Evolutionary conservation across 371 early-diverging fungal genomes (phyloP), one percentile per base, ranked within the genome.

Genomic region (Circinella umbellata): DNA sequence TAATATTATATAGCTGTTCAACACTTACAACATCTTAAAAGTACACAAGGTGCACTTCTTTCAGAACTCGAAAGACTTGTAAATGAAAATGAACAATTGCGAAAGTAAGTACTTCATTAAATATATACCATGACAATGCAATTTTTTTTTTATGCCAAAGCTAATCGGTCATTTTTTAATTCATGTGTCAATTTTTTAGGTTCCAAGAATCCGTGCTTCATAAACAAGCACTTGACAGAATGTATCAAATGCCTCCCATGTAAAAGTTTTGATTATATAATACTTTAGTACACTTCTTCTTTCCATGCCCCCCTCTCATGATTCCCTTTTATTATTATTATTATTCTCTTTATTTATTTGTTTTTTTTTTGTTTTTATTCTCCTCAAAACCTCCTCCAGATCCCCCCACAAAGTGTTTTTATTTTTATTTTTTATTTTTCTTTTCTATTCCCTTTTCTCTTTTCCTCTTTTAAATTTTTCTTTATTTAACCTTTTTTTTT

Each of bases 211-310:
- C 77, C 35, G 76, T 80, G 36, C 73, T 84, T 38, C 84, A 84
- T 69, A 84, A 84, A 63, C 84, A 84, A 70, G 84, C 84, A 39
- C 77, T 84, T 69, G 81, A 84, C 76, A 74, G 81, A 70, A 84
- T 84, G 84, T 84, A 84, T 66, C 81, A 79, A 64, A 77, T 84
- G 75, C 74, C 79, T 55, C 66, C 71, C 67, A 78, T 84, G 80
- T 84, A 78, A 79, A 76, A 61, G 47, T 64, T 66, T 55, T 73
- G 39, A 18, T 20, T 61, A 57, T 17, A 59, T 27, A 14, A 49
- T 38, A 27, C 53, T 15, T 53, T 65, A 47, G n/a, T 27, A 27
- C 27, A 27, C 27, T 27, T 27, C 27, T 27, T 8, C 42, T 67
- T 42, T 27, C 27, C 54, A 62, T 15, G 35, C 34, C 42, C 62